Evolutionary conservation across 805 yeast genomes (phyloP).

Genomic region (Dipodascopsis tothii): DNA sequence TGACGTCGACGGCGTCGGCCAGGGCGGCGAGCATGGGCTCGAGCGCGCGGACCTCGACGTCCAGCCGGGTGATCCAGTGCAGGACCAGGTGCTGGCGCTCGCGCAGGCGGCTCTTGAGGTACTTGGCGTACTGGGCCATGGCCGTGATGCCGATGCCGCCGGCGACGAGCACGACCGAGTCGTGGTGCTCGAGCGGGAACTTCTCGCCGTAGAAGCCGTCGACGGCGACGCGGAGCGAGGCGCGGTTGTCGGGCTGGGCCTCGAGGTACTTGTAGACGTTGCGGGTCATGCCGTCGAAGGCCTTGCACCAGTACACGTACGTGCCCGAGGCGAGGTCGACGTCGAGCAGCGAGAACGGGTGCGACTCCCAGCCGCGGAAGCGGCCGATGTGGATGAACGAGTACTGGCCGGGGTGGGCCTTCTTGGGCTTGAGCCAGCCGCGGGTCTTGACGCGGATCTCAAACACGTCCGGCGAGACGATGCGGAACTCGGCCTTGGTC

Average conservation of each 20-base stretch:
- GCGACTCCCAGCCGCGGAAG: slow-evolving; percentile 8
- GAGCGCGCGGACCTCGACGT: slow-evolving; percentile 13
- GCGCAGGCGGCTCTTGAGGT: slow-evolving; percentile 8
- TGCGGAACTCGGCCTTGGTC: too few species aligned
- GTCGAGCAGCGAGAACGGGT: slow-evolving; percentile 9
- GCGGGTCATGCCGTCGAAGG: slow-evolving; percentile 3
- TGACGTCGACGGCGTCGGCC: slow-evolving; percentile 1
- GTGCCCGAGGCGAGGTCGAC: not conserved
- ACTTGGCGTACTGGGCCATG: slow-evolving; percentile 40
- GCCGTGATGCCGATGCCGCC: slow-evolving; percentile 64
- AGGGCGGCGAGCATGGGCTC: slow-evolving; percentile 4
- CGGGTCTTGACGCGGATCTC: slow-evolving; percentile 1
- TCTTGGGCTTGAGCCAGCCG: slow-evolving; percentile 1
- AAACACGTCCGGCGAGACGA: too few species aligned
- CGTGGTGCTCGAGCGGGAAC: slow-evolving; percentile 40
- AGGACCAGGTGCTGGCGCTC: slow-evolving; percentile 2
- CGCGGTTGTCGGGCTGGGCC: not conserved
- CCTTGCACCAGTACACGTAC: too few species aligned
- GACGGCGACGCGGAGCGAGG: slow-evolving; percentile 37
- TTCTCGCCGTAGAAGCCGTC: slow-evolving; percentile 57
- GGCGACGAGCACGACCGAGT: slow-evolving; percentile 44
- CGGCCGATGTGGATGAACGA: slow-evolving; percentile 5
- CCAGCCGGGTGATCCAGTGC: slow-evolving; percentile 1
- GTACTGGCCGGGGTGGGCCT: slow-evolving; percentile 13
- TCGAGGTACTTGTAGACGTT: not conserved